A percentile compares a stretch with the other conserved stretches of the same genome.
Conservation (phyloP, 805 yeast species). For the Yarrowia bubula region DNA sequence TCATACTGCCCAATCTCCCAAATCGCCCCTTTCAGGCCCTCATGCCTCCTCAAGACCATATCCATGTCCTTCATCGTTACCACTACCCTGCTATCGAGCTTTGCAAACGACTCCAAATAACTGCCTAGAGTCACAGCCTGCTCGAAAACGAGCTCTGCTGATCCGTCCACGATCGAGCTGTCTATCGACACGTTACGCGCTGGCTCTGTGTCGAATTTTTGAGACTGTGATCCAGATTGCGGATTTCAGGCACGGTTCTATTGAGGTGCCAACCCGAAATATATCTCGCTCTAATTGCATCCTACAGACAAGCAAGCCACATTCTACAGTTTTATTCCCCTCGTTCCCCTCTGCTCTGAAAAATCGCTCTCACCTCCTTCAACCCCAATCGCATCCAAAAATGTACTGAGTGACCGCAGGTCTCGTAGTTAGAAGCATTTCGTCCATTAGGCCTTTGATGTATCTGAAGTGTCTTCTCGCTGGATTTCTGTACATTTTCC, state of each 20-base stretch:
- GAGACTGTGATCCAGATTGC: slow-evolving; percentile 39
- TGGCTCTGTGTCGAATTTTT: slow-evolving; percentile 37
- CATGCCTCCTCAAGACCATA: slow-evolving; percentile 39
- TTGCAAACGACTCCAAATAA: slow-evolving; percentile 38
- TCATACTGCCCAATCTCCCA: not conserved
- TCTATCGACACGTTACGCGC: slow-evolving; percentile 33
- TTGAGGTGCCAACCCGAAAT: too few species aligned
- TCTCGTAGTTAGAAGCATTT: too few species aligned
- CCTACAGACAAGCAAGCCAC: too few species aligned
- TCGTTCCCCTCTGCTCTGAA: too few species aligned
- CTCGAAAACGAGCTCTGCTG: slow-evolving; percentile 38
- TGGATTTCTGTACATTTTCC: too few species aligned
- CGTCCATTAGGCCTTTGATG: too few species aligned
- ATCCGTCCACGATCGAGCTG: slow-evolving; percentile 38
- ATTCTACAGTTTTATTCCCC: too few species aligned
- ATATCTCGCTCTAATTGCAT: too few species aligned
- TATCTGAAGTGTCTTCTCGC: too few species aligned
- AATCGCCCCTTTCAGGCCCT: slow-evolving; percentile 31
- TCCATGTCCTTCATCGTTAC: slow-evolving; percentile 36
- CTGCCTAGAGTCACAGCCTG: slow-evolving; percentile 37
- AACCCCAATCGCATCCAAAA: too few species aligned
- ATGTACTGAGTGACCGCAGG: too few species aligned
- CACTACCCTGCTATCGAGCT: slow-evolving; percentile 37
- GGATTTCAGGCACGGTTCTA: slow-evolving; percentile 31
- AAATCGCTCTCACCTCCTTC: too few species aligned